Conservation (phyloP, 495 filamentous ascomycete species). For the Lindgomyces ingoldianus region DNA sequence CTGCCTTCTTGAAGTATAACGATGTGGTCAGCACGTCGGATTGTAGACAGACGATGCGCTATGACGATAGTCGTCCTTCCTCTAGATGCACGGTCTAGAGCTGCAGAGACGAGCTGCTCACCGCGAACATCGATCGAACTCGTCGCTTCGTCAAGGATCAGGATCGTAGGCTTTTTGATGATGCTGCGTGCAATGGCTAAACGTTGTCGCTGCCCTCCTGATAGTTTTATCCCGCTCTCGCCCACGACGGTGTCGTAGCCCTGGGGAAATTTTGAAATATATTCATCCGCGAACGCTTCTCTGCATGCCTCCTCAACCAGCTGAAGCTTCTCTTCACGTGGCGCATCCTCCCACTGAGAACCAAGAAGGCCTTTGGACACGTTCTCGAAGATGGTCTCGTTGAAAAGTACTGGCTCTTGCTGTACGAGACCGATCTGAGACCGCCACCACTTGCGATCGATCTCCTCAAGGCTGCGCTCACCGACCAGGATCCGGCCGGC, state of each 20-base stretch:
- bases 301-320: slow-evolving; percentile 78
- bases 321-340: slow-evolving; percentile 13
- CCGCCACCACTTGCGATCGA: slow-evolving; percentile 46
- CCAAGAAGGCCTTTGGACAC: slow-evolving; percentile 69
- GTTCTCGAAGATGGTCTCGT: slow-evolving; percentile 66
- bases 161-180: slow-evolving; percentile 40
- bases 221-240: slow-evolving; percentile 38
- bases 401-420: slow-evolving; percentile 66
- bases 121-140: slow-evolving; percentile 40
- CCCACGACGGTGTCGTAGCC: slow-evolving; percentile 44
- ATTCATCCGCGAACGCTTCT: slow-evolving; percentile 91
- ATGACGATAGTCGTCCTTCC: slow-evolving; percentile 43
- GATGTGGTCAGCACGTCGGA: slow-evolving; percentile 42
- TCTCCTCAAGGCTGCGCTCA: slow-evolving; percentile 49
- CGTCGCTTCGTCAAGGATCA: slow-evolving; percentile 45
- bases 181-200: slow-evolving; percentile 42
- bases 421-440: slow-evolving; percentile 26
- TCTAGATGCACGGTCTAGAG: slow-evolving; percentile 38
- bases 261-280: slow-evolving; percentile 72
- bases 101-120: slow-evolving; percentile 41
- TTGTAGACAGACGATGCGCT: slow-evolving; percentile 41
- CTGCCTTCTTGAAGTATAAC: slow-evolving; percentile 38
- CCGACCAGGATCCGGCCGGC: neutral
- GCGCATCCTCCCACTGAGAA: slow-evolving; percentile 50
- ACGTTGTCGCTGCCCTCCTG: slow-evolving; percentile 41